Conservation (phyloP, 75 land plant species). For the Cupressus sempervirens region DNA sequence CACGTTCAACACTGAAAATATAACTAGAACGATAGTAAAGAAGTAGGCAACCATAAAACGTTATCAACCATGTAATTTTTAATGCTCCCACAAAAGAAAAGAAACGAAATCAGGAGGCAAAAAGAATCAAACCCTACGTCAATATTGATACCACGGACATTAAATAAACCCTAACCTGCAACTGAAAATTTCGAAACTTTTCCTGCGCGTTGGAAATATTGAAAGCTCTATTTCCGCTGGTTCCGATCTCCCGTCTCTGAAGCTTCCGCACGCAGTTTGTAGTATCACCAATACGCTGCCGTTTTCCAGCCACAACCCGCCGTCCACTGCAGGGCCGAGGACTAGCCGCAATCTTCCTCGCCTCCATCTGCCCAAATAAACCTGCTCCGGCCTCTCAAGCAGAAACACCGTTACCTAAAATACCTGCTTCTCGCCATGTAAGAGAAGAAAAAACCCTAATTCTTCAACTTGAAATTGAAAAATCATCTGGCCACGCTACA, state of each 20-base stretch:
- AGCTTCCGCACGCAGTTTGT: constrained; percentile 82
- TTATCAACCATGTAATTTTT: background rate
- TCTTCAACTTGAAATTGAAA: background rate
- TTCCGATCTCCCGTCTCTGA: constrained; percentile 74
- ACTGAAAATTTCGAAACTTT: constrained; percentile 47
- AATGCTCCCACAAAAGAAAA: background rate
- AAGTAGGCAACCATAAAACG: background rate
- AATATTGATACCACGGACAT: background rate
- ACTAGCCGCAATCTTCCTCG: constrained; percentile 49
- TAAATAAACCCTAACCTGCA: constrained; percentile 48
- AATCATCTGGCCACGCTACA: background rate
- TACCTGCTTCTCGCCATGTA: background rate
- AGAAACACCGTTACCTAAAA: background rate
- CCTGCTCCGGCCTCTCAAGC: background rate
- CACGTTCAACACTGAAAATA: background rate
- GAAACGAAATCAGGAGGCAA: background rate
- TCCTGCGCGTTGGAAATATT: constrained; percentile 71
- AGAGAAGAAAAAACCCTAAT: background rate
- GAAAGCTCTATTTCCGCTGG: constrained; percentile 62
- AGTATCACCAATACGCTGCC: constrained; percentile 40
- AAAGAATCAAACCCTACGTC: background rate
- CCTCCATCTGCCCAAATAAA: constrained; percentile 26
- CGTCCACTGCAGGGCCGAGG: constrained; percentile 64
- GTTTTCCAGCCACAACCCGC: constrained; percentile 62
- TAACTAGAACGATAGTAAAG: background rate